Base-by-base conservation (phyloP, 257 asterid genomes). In the Solanum tarapatanum region DNA sequence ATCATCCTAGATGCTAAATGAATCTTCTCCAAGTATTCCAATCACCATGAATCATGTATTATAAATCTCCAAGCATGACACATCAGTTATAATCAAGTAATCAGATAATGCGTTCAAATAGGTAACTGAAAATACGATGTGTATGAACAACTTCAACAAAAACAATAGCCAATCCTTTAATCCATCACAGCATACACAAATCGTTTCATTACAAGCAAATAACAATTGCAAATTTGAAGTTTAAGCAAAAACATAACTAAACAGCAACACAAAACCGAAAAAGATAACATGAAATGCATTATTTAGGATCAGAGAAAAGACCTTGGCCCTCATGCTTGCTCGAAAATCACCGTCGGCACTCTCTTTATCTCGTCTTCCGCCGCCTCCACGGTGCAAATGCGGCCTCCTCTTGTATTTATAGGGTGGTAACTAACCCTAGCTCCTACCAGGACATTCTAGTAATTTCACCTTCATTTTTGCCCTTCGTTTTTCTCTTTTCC, bases 281-380 rank as follows among this genome's bases (percentile, higher is more conserved):
- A 24, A 12, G 16, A 41, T 6, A 66, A 26, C 17, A 66, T 16
- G 8, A 33, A n/a, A 36, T 39, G 60, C 19, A 76, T 39, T 4
- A 76, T 76, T 6, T 76, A 12, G 83, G 60, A 76, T 37, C 8
- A 39, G 13, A 39, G n/a, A 76, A 11, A 6, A 23, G 8, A 76
- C 90, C 90, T 88, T 88, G 36, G 90, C 90, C 87, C 90, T 88
- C 90, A 88, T 88, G 84, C 28, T 66, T 77, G 35, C 85, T 85
- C 82, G 8, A 64, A 79, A 2, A n/a, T 35, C 72, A 24, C 13
- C 16, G 37, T 21, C 74, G 19, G 11, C 28, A 2, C 26, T 10
- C 30, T 69, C 85, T 26, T 24, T 11, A 39, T n/a, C 86, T 83
- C 87, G 55, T 64, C 88, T 45, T 55, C n/a, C 14, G 77, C 48